Evolutionary conservation across 2,329 filamentous ascomycete species (phyloP).

Genomic region (Apiospora saccharicola): DNA sequence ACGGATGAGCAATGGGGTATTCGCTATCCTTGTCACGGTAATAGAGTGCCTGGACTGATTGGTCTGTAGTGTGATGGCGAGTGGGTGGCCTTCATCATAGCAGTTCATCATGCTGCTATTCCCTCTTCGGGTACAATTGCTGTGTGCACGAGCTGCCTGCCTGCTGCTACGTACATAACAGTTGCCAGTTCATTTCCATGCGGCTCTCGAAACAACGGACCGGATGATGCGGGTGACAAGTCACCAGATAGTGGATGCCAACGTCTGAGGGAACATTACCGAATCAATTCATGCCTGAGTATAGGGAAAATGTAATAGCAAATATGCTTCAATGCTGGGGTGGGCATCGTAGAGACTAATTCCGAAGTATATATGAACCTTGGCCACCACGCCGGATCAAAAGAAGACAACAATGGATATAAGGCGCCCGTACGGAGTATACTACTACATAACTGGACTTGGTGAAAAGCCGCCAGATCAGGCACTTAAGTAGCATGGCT

Average conservation of each 20-base stretch:
- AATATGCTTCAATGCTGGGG: background rate
- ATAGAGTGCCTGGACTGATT: background rate
- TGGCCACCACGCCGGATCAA: background rate
- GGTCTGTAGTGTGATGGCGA: constrained; percentile 5
- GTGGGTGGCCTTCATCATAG: background rate
- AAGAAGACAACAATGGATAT: background rate
- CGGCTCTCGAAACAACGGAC: constrained; percentile 14
- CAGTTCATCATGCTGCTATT: background rate
- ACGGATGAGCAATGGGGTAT: background rate
- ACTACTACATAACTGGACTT: background rate
- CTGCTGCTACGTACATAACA: background rate
- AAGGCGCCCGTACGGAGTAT: background rate
- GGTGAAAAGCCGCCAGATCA: background rate
- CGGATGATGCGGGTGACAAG: constrained; percentile 18
- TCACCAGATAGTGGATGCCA: constrained; percentile 1
- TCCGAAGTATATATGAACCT: background rate
- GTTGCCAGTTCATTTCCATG: background rate
- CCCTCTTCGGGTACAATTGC: background rate
- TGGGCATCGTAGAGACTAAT: background rate
- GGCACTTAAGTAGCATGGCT: background rate
- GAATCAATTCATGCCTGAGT: background rate
- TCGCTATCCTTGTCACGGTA: background rate
- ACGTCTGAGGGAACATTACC: background rate
- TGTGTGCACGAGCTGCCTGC: background rate
- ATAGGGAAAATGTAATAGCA: background rate